Evolutionary conservation across 805 yeast species (phyloP), one percentile per base, ranked within the genome.

Genomic region (Lachancea sp.): DNA sequence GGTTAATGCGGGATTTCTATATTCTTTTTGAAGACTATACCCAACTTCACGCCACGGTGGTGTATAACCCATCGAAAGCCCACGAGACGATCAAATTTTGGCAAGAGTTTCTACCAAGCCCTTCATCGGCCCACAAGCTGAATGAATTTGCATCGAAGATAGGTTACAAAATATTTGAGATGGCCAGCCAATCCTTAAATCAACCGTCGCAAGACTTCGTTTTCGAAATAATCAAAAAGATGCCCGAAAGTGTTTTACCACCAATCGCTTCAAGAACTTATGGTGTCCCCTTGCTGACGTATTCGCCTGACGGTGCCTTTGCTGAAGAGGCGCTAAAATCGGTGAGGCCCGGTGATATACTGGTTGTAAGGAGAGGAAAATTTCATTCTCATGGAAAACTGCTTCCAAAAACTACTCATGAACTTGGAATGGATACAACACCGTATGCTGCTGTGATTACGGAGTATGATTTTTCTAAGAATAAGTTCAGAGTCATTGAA

Each of bases 291-390:
- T 38, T 65, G 13, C 45, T 62, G 75, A n/a, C 72, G 76, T 18
- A 72, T 84, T 49, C 89, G 81, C 55, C 63, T 15, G 73, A 70
- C 48, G 73, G 72, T 56, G 73, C 78, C 37, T 55, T 70, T 2
- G 69, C 71, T 6, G 74, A 79, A 6, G 65, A 72, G 13, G 79
- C 75, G 52, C 56, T 66, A 26, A 88, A 79, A 44, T 84, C 79
- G 34, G 75, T 89, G 44, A 72, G 76, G 39, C 82, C 95, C 0
- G 99, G 99, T 48, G 98, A 93, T 62, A 72, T 91, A 9, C 65
- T 88, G 35, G 85, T 88, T 42, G 75, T 88, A 50, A 77, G 81
- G 55, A 79, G 79, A 45, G 96, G 88, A 6, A 75, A 75, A 49
- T 90, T 91, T 65, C 78, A 76, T 50, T 77, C 81, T 6, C 86